Base-by-base conservation (phyloP, 2,329 filamentous ascomycete genomes). In the Bipolaris cookei region DNA sequence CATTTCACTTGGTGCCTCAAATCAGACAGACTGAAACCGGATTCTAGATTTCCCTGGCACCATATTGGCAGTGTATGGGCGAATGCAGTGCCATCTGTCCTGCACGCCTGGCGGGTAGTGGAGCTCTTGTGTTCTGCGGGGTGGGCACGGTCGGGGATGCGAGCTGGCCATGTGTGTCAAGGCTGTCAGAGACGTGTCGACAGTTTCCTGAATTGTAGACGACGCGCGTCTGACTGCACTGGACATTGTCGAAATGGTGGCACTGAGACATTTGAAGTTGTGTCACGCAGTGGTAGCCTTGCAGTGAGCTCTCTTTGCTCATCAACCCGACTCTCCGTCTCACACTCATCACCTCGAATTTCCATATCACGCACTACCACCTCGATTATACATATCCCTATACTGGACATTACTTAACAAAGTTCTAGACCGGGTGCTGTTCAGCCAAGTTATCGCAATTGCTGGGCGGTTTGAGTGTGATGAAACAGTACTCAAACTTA, bases 21-120 rank as follows among this genome's bases (percentile, higher is more conserved):
- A 30, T 16, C 44, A 37, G 30, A 35, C 28, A 47, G 48, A 35
- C 63, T 75, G 72, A 76, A 76, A 75, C 73, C 72, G 72, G 72
- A 66, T 63, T 52, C 54, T 47, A 42, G 28, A 32, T 49, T 53
- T 56, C 44, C 54, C 39, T 46, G 49, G 34, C 42, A 32, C 23
- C 32, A 21, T n/a, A 34, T 30, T 47, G 37, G 48, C 35, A 28
- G 35, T 30, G 43, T 25, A 48, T 37, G 30, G 43, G 37, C 49
- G 43, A 43, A 56, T 39, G 21, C 21, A 51, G 39, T 51, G 57
- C 56, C 52, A 55, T 49, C 51, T 59, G 56, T 37, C 41, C 14
- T 41, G 44, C 37, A 18, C 28, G 51, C 37, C 20, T 23, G 43
- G 50, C 43, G 53, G 54, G 59, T 54, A 51, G 57, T 56, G 42